A percentile compares a stretch with the other conserved stretches of the same genome.
phyloP scores from a whole-genome alignment of 2,329 filamentous ascomycete genomes.

The Colletotrichum nymphaeae region DNA sequence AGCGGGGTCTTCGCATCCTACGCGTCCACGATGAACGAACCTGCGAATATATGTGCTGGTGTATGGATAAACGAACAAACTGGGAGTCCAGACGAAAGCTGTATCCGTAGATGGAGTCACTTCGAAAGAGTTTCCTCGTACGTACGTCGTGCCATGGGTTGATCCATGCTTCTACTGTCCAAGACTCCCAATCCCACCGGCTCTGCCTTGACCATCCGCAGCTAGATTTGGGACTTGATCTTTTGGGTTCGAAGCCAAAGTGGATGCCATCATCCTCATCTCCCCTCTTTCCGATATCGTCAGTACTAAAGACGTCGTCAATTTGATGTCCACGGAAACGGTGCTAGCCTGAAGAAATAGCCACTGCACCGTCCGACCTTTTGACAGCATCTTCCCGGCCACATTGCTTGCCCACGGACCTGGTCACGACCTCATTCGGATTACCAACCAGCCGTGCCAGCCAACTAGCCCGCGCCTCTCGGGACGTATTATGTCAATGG shows the following conservation, averaged over 20 bases:
- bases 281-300: no score
- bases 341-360: neutral
- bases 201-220: no score
- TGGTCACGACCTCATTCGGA: neutral
- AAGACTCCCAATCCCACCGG: neutral
- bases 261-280: no score
- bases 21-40: neutral
- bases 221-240: no score
- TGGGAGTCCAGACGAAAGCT: neutral
- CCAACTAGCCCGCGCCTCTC: neutral
- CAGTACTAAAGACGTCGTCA: neutral
- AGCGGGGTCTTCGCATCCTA: no score
- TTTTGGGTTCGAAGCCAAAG: no score
- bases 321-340: neutral
- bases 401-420: neutral
- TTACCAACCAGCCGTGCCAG: neutral
- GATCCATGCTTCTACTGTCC: neutral
- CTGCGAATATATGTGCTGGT: neutral
- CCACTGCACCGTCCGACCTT: neutral
- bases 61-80: neutral
- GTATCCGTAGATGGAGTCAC: neutral
- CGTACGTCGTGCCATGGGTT: neutral
- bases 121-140: neutral
- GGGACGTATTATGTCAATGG: neutral
- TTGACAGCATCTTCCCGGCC: neutral